These are phyloP conservation scores for Aspergillus eucalypticola DNA, from an alignment of 2,329 filamentous ascomycete species.

Conservation along the genomic window DNA sequence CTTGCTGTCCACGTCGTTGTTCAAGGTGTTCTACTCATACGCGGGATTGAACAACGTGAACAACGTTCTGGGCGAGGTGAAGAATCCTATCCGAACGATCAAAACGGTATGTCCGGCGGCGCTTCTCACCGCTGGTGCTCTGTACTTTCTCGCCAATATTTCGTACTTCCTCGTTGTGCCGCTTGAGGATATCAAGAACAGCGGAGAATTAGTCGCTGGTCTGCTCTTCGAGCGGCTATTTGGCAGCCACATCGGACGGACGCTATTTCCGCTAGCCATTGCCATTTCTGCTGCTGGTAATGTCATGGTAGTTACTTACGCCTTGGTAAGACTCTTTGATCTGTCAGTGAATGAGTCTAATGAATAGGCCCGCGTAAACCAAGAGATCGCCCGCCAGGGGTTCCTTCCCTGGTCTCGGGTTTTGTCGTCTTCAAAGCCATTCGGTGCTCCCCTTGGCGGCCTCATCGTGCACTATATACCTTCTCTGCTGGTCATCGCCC, in stretches of 20 bases:
- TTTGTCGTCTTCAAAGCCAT: slow-evolving; percentile 66
- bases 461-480: slow-evolving; percentile 69
- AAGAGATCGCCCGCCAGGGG: slow-evolving; percentile 71
- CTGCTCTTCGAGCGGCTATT: slow-evolving; percentile 68
- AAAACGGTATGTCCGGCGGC: slow-evolving; percentile 63
- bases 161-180: slow-evolving; percentile 66
- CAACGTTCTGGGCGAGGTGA: slow-evolving; percentile 71
- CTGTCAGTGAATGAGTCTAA: background rate
- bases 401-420: slow-evolving; percentile 65
- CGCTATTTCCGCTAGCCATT: slow-evolving; percentile 63
- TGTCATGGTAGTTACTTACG: slow-evolving; percentile 67
- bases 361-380: slow-evolving; percentile 64
- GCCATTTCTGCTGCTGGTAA: slow-evolving; percentile 69
- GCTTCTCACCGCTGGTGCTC: slow-evolving; percentile 60
- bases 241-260: slow-evolving; percentile 58
- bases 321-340: slow-evolving; percentile 51
- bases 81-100: slow-evolving; percentile 65
- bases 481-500: slow-evolving; percentile 64
- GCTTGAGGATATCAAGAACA: slow-evolving; percentile 64
- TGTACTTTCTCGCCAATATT: slow-evolving; percentile 69
- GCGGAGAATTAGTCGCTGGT: slow-evolving; percentile 67
- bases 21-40: slow-evolving; percentile 68
- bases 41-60: slow-evolving; percentile 66
- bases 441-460: slow-evolving; percentile 66
- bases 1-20: slow-evolving; percentile 63